Evolutionary conservation across 352 stramenopile species (phyloP), one percentile per base, ranked within the genome.

Genomic region (Plasmopara halstedii): DNA sequence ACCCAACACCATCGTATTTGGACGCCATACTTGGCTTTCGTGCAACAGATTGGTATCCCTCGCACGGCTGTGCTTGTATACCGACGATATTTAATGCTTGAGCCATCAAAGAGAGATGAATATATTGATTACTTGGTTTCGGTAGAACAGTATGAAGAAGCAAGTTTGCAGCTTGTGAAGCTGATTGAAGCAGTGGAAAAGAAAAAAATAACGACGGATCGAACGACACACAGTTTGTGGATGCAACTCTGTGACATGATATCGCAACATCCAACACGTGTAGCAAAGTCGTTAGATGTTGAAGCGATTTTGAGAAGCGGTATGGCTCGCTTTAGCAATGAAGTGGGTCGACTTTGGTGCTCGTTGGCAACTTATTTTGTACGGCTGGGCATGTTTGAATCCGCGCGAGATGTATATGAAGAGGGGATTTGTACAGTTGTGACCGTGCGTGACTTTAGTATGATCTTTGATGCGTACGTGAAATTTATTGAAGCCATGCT

Each of bases 381-480:
- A 43, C 88, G 96, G 18, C 60, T 97, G 4, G 95, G 96, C 13
- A 79, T 96, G 58, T 99, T 99, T 58, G 96, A 99, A 53, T 73
- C 88, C 26, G 97, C 97, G 10, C 79, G 96, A 26, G 88, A 97
- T 53, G 78, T 99, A 11, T 99, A 99, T 54, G 95, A 98, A 67
- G 82, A 93, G 54, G 83, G 87, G 8, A 73, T 88, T 21, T 58
- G 68, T 15, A 79, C 70, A 0, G 78, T 90, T 10, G 35, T 87
- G 38, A 90, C 76, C 0, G 79, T 91, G 33, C 87, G 96, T 8
- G 97, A 99, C 73, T 99, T 99, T 56, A 98, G 87, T 53, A 88
- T 99, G 63, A 85, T 99, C 20, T 99, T 99, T 48, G 97, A 99
- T 65, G 92, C 96, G 2, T 99, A 99, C 63, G 75, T 97, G 17